Evolutionary conservation across 1,284 basidiomycete genomes (phyloP), one percentile per base, ranked within the genome.

Genomic region (Papiliotrema nemorosa): DNA sequence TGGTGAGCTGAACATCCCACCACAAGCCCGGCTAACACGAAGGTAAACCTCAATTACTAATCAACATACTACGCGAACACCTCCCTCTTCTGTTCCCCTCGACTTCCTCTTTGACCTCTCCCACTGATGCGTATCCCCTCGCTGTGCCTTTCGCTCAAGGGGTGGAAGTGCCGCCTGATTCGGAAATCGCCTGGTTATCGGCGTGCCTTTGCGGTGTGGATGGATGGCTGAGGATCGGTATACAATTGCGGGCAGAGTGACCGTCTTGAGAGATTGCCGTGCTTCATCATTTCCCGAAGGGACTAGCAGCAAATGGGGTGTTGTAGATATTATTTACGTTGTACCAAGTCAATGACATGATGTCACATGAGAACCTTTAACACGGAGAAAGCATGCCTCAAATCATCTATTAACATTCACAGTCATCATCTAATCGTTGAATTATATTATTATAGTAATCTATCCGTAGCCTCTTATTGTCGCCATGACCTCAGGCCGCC

Each of bases 131-230:
- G 7, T 75, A 71, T 49, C 48, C 72, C 0, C 60, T 78, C 38
- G 78, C 78, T 0, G 66, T 70, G 64, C 81, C 88, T 0, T 72
- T 97, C 43, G 78, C 93, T 16, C 92, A 97, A 69, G 94, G 94
- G 3, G 84, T 97, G n/a, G 74, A 82, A 2, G 76, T 88, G 2
- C 94, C 94, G 0, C 77, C 84, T 16, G 92, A 96, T 39, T 80
- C 90, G 1, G 92, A 97, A 66, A 80, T 97, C 66, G 90, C 86
- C 2, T 97, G 93, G 93, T 73, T 97, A 13, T 88, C 90, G 13
- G 85, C 88, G 12, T 91, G 89, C 61, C 78, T 97, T 72, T 82
- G 85, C 13, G 90, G 91, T 10, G 89, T 90, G 5, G 94, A 97
- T 67, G 94, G 94, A 6, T 97, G 93, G 93, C 79, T 96, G 24